phyloP scores from a whole-genome alignment of 1,284 basidiomycete species.

The Papiliotrema flavescens region DNA sequence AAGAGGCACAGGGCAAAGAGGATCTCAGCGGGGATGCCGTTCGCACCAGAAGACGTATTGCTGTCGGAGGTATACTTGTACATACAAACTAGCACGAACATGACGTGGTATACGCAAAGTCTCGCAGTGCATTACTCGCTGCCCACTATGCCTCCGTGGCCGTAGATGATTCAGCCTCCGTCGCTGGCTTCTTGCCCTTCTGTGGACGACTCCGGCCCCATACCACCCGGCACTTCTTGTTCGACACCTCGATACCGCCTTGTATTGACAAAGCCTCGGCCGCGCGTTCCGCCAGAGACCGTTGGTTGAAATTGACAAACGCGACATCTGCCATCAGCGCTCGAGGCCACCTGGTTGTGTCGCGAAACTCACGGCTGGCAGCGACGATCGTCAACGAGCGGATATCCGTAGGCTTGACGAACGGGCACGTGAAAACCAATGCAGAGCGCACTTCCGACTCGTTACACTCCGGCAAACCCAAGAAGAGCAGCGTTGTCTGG shows the following conservation, averaged over 20 bases:
- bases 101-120: not conserved
- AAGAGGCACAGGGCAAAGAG: too few species aligned
- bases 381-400: slow-evolving; percentile 82
- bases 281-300: slow-evolving; percentile 75
- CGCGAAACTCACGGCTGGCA: slow-evolving; percentile 39
- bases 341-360: not conserved
- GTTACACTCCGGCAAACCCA: slow-evolving; percentile 70
- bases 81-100: not conserved
- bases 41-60: too few species aligned
- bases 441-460: slow-evolving; percentile 75
- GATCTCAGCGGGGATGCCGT: too few species aligned
- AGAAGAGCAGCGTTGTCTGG: slow-evolving; percentile 87
- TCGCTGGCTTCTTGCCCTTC: slow-evolving; percentile 50
- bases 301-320: slow-evolving; percentile 87
- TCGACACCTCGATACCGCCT: slow-evolving; percentile 79
- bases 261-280: slow-evolving; percentile 71
- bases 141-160: not conserved
- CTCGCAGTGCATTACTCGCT: not conserved
- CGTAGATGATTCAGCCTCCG: not conserved
- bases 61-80: slow-evolving; percentile 2
- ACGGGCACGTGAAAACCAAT: slow-evolving; percentile 68
- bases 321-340: slow-evolving; percentile 64
- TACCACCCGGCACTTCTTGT: slow-evolving; percentile 68
- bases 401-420: slow-evolving; percentile 64
- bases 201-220: slow-evolving; percentile 69